Base-by-base conservation (phyloP, 306 rosid species). In the Clitoria ternatea region DNA sequence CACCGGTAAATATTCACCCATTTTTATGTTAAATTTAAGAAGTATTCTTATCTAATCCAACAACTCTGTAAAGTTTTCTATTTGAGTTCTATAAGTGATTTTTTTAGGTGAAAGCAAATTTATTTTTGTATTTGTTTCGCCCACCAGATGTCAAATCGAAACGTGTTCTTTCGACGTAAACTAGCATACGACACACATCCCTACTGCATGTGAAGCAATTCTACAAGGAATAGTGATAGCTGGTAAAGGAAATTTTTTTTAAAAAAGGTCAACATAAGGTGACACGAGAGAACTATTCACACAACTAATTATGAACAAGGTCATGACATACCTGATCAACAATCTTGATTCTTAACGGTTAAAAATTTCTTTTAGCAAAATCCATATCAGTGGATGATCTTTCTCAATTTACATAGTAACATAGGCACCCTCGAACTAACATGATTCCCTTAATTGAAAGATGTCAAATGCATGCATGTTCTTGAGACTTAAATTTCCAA, bases 361-460 rank as follows among this genome's bases (percentile, higher is more conserved):
- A 50, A 24, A 24, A 53, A 26, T 2, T 20, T 22, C 6, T 50
- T n/a, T n/a, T 22, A 3, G n/a, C 6, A 19, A 22, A 20, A 11
- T 22, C 15, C 55, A 19, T 24, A 53, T 24, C 29, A 19, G 56
- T 49, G 56, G 14, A 49, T 20, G 20, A 49, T 49, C 29, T 49
- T 49, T 49, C 56, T 49, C 56, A 20, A 49, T 29, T 56, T 66
- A 45, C 30, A 43, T 20, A 27, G 32, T 56, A 61, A 45, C 30
- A 43, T 20, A 27, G 32, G 63, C 76, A 63, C 52, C 82, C 60
- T 50, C 26, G 12, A 70, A 60, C 78, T 73, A 77, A 50, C 59
- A 45, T 65, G 1, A 39, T 79, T 22, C 23, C 65, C 32, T 65
- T 39, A 54, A 73, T 42, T 70, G 12, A 57, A 11, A 22, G 52